Evolutionary conservation across 768 basidiomycete species (phyloP).

Genomic region (Piloderma croceum): DNA sequence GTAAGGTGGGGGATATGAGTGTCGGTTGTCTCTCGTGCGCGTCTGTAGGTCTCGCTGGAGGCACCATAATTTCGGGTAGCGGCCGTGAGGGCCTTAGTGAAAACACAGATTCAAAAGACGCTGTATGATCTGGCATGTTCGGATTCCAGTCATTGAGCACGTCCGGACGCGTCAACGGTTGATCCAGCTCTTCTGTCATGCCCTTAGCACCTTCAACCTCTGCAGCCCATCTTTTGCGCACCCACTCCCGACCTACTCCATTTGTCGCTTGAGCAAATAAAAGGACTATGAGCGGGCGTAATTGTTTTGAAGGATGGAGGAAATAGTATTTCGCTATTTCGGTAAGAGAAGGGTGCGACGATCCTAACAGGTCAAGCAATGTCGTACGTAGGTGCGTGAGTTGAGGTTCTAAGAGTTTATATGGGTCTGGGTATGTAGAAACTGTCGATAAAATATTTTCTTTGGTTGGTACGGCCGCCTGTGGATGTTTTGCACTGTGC

Average conservation of each 20-base stretch:
- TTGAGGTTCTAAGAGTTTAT: conserved; percentile 65
- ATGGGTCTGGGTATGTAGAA: conserved; percentile 52
- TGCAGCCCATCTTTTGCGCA: conserved; percentile 54
- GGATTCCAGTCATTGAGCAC: conserved; percentile 92
- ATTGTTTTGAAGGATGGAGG: conserved; percentile 80
- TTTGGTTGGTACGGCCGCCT: conserved; percentile 9
- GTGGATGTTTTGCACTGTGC: conserved; percentile 4
- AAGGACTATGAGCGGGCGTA: conserved; percentile 84
- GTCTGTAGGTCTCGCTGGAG: conserved; percentile 3
- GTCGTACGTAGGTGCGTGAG: conserved; percentile 64
- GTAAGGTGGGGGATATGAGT: too few species aligned
- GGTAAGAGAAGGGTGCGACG: conserved; percentile 82
- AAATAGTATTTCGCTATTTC: conserved; percentile 93
- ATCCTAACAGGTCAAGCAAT: conserved; percentile 74
- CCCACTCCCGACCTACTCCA: conserved; percentile 69
- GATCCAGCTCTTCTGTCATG: conserved; percentile 60
- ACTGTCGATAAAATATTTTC: conserved; percentile 7
- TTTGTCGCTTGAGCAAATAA: conserved; percentile 92
- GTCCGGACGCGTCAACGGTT: conserved; percentile 70
- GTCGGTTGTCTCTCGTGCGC: too few species aligned
- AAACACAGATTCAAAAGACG: conserved; percentile 60
- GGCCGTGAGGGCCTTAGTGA: conserved; percentile 38
- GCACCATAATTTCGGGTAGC: conserved; percentile 28
- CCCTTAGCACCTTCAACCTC: conserved; percentile 51
- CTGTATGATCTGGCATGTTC: conserved; percentile 70